A percentile compares a stretch with the other conserved stretches of the same genome.
These are phyloP conservation scores for Kalmusia sp. DNA, from an alignment of 2,329 filamentous ascomycete genomes.

Conservation along the genomic window DNA sequence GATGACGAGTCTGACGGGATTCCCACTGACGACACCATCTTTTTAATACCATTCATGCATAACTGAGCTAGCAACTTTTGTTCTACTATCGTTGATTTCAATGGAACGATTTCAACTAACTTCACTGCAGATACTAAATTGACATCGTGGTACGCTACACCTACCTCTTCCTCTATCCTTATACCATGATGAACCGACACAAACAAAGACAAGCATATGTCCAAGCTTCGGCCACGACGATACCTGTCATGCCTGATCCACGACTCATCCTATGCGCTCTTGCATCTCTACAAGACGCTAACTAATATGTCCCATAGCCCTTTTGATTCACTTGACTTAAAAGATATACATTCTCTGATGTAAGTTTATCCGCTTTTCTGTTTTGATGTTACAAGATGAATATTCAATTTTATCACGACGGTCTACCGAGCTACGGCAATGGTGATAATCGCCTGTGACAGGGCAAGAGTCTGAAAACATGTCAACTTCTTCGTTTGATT, in stretches of 20 bases:
- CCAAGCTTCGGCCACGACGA: constrained; percentile 71
- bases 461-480: constrained; percentile 58
- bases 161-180: neutral
- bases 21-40: constrained; percentile 71
- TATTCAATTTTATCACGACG: constrained; percentile 73
- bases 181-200: constrained; percentile 79
- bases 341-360: constrained; percentile 2
- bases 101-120: constrained; percentile 6
- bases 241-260: constrained; percentile 46
- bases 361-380: constrained; percentile 16
- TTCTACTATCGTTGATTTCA: neutral
- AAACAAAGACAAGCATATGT: constrained; percentile 96
- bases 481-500: neutral
- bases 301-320: constrained; percentile 31
- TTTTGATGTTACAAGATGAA: constrained; percentile 42
- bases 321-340: neutral
- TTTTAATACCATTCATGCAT: constrained; percentile 76
- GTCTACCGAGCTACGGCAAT: constrained; percentile 83
- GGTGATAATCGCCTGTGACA: constrained; percentile 83
- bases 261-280: constrained; percentile 24
- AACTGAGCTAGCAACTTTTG: constrained; percentile 17
- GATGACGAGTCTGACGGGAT: constrained; percentile 84
- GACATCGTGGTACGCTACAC: constrained; percentile 4
- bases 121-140: neutral
- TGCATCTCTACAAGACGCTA: constrained; percentile 17